Conservation (phyloP, 164 flowering plant species). For the Berberis vulgaris region DNA sequence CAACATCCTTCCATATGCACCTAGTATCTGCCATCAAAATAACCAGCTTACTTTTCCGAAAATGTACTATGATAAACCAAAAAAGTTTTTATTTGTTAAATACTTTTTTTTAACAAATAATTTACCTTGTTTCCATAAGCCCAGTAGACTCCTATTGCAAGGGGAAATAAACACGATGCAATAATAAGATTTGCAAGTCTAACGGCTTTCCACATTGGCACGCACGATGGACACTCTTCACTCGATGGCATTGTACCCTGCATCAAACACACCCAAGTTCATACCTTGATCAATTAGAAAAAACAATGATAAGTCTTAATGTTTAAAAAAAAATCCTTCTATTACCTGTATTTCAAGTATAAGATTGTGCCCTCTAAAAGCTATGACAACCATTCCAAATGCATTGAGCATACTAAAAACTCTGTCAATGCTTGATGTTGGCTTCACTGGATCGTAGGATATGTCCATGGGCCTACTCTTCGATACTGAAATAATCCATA, state of each 20-base stretch:
- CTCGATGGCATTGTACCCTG: conserved; percentile 81
- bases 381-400: conserved; percentile 63
- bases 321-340: not conserved
- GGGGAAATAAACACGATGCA: conserved; percentile 61
- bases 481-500: conserved; percentile 43
- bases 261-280: conserved; percentile 4
- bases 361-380: conserved; percentile 85
- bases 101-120: not conserved
- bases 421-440: conserved; percentile 7
- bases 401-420: conserved; percentile 47
- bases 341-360: conserved; percentile 67
- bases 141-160: conserved; percentile 78
- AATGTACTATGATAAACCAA: not conserved
- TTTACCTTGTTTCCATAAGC: conserved; percentile 60
- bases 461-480: conserved; percentile 28
- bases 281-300: no score
- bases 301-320: not conserved
- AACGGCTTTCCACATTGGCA: conserved; percentile 83
- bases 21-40: conserved; percentile 44
- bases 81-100: no score
- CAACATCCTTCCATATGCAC: conserved; percentile 41
- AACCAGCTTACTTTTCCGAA: not conserved
- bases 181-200: conserved; percentile 42
- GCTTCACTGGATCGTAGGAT: conserved; percentile 22
- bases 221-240: conserved; percentile 45